Conservation (phyloP, 345 rosid genomes). For the Viola odorata region DNA sequence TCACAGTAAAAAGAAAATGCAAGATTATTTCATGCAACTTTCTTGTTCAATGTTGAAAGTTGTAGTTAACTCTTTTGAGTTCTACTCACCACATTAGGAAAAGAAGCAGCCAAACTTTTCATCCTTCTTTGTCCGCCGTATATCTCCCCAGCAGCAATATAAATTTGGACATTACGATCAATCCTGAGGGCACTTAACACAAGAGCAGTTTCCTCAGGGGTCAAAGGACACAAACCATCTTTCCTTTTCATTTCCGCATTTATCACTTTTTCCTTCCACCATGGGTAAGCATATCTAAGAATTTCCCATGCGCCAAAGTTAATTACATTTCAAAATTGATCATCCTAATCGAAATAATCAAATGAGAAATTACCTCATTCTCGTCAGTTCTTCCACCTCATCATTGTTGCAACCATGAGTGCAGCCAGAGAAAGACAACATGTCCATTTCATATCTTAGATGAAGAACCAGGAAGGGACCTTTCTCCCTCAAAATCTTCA, state of each 20-base stretch:
- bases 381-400: conserved; percentile 78
- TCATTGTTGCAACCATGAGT: conserved; percentile 75
- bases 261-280: conserved; percentile 86
- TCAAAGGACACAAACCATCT: conserved; percentile 88
- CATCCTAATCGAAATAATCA: background rate
- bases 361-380: conserved; percentile 57
- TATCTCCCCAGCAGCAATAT: conserved; percentile 95
- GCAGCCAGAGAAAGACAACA: conserved; percentile 96
- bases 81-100: conserved; percentile 75
- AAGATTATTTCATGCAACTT: background rate
- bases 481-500: conserved; percentile 61
- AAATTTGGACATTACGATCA: conserved; percentile 70
- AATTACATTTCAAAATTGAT: background rate
- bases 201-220: conserved; percentile 97
- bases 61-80: background rate
- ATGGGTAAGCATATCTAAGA: conserved; percentile 72
- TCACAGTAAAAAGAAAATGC: conserved; percentile 5
- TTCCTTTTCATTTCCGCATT: conserved; percentile 75
- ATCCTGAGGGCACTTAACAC: conserved; percentile 65
- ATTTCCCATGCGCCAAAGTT: conserved; percentile 5
- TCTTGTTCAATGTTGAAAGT: background rate
- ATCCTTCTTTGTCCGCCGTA: conserved; percentile 80
- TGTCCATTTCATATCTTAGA: conserved; percentile 97
- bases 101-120: conserved; percentile 50
- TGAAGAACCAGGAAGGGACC: conserved; percentile 90